These are phyloP conservation scores for Raffaelea ambrosiae DNA, from an alignment of 2,329 filamentous ascomycete species.

Conservation along the genomic window DNA sequence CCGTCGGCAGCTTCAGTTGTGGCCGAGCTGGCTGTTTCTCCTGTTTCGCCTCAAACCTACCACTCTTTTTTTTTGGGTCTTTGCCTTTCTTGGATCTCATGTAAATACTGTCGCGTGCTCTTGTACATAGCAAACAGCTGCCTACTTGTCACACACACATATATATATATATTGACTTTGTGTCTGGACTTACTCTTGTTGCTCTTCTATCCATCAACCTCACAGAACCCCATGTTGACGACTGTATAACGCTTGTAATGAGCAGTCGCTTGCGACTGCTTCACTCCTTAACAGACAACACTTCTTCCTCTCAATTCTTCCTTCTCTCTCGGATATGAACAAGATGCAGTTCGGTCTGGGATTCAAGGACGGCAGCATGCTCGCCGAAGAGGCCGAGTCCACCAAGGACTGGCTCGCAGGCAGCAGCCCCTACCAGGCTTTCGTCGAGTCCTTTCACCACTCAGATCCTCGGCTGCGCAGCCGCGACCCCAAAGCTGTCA, in stretches of 20 bases:
- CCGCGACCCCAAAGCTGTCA: conserved; percentile 14
- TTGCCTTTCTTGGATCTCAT: not conserved
- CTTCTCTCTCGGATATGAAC: not conserved
- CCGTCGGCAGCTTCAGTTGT: too few species aligned
- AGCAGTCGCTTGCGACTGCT: not conserved
- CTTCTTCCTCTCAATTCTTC: not conserved
- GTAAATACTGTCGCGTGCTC: too few species aligned
- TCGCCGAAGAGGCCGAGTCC: conserved; percentile 5
- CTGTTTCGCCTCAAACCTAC: too few species aligned
- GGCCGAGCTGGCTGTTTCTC: too few species aligned
- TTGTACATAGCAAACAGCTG: not conserved
- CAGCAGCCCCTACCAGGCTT: conserved; percentile 11
- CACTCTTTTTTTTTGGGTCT: too few species aligned
- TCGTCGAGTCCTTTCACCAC: conserved; percentile 9
- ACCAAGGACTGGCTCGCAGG: conserved; percentile 4
- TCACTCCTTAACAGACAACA: not conserved
- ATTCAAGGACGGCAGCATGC: conserved; percentile 4
- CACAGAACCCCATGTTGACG: not conserved
- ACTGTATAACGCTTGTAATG: not conserved
- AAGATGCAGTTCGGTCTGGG: not conserved
- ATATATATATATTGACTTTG: not conserved
- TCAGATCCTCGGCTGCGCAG: conserved; percentile 14
- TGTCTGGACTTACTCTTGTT: not conserved
- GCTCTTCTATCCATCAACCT: not conserved
- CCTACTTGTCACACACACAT: too few species aligned